Base-by-base conservation (phyloP, 2,329 filamentous ascomycete genomes). In the Decorospora gaudefroyi region DNA sequence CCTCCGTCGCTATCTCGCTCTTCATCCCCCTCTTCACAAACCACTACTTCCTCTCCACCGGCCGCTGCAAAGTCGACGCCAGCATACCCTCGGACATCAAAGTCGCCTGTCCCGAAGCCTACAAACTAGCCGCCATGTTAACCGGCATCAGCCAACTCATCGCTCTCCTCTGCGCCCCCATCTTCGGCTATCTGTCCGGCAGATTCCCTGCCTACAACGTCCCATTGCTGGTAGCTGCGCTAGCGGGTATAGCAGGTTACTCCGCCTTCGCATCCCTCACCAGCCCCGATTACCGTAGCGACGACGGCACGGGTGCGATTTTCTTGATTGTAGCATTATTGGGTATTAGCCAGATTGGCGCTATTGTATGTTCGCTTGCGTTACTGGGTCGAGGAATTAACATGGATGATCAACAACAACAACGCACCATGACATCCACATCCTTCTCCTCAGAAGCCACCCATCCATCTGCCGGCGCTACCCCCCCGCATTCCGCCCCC, bases 21-120 rank as follows among this genome's bases (percentile, higher is more conserved):
- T 99, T 97, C 72, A 87, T 99, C 40, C 93, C 93, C 0, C 80
- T 99, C 2, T 95, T 88, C 65, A 84, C 96, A 59, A 97, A 97
- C 67, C 85, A 89, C 16, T 96, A 89, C 70, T 97, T 92, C 70
- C 87, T 92, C 52, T 76, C 77, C 34, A 86, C 86, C 39, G 91
- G 90, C 2, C 86, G 88, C 55, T 97, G 93, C 73, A 79, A 83
- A 19, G 73, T 70, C 11, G 71, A 76, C 27, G 71, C 72, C 4
- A 49, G 57, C 8, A 63, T 72, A 21, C 64, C 65, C 4, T 64
- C 66, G 2, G 88, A 92, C 59, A 84, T 96, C 57, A 96, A 95
- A 69, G 81, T 85, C 61, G 85, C 90, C 51, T 99, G 93, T 66
- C 82, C 87, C 13, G 80, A 86, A 40, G 93, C 93, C 6, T 99